Evolutionary conservation across 75 land plant species (phyloP).

Genomic region (Pinus taeda): DNA sequence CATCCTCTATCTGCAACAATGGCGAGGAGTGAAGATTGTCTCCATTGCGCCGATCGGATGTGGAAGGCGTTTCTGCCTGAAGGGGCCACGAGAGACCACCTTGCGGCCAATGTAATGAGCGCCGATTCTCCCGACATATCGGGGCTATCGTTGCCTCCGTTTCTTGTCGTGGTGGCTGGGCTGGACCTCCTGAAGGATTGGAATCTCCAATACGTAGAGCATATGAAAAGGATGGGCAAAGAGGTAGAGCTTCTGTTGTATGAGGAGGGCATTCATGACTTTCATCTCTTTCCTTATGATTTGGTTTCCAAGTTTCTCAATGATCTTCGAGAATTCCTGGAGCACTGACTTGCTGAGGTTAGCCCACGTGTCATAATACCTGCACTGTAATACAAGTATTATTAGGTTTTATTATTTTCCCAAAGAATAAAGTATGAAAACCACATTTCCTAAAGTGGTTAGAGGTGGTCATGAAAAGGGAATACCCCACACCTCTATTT

Average conservation of each 20-base stretch:
- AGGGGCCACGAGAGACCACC: constrained; percentile 48
- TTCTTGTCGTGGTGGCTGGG: constrained; percentile 47
- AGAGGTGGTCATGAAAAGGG: no score
- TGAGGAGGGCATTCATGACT: constrained; percentile 27
- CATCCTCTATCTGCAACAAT: no score
- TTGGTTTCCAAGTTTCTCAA: not conserved
- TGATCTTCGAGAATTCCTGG: not conserved
- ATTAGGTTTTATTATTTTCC: no score
- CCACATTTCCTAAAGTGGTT: no score
- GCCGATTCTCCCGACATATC: constrained; percentile 10
- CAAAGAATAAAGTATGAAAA: no score
- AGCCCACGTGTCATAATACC: no score
- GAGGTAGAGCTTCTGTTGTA: constrained; percentile 28
- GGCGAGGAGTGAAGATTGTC: no score
- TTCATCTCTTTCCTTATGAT: constrained; percentile 3
- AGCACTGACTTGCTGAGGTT: no score
- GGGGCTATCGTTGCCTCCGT: constrained; percentile 40
- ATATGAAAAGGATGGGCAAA: constrained; percentile 28
- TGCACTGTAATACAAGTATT: no score
- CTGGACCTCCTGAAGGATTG: constrained; percentile 58
- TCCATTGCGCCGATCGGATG: constrained; percentile 40
- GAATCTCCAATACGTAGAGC: constrained; percentile 32
- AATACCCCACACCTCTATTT: no score
- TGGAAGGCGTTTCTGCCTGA: constrained; percentile 55
- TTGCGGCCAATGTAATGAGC: constrained; percentile 29